These are phyloP conservation scores for Colletotrichum horii DNA, from an alignment of 2,329 filamentous ascomycete species.

Conservation along the genomic window DNA sequence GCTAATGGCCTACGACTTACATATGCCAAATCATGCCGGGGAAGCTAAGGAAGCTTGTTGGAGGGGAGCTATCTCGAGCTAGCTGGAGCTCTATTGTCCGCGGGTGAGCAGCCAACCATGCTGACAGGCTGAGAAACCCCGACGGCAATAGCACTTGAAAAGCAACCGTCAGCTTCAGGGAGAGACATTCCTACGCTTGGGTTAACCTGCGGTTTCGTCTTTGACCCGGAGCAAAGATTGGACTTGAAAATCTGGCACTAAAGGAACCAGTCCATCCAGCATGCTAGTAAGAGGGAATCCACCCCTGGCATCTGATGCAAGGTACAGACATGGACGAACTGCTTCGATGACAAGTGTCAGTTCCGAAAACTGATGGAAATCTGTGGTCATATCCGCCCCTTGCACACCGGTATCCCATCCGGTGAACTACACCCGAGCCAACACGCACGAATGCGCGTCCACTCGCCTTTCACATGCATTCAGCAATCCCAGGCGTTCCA, in stretches of 20 bases:
- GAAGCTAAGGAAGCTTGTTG: neutral
- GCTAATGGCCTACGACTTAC: neutral
- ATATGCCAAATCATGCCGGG: neutral
- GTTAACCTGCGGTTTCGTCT: neutral
- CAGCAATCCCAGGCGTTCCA: neutral
- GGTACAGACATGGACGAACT: neutral
- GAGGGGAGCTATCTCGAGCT: neutral
- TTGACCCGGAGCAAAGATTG: neutral
- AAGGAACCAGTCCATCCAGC: neutral
- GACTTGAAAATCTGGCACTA: neutral
- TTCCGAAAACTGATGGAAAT: neutral
- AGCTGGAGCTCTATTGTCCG: neutral
- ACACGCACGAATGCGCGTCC: neutral
- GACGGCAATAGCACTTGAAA: neutral
- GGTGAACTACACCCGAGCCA: neutral
- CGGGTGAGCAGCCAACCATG: neutral
- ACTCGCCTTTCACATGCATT: neutral
- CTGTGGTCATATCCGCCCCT: neutral
- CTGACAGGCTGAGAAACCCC: neutral
- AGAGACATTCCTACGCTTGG: neutral
- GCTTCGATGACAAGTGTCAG: neutral
- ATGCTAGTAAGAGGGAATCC: neutral
- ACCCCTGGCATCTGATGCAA: neutral
- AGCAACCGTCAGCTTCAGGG: neutral
- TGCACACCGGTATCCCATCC: constrained; percentile 5